These are phyloP conservation scores for Onygena corvina DNA, from an alignment of 2,329 filamentous ascomycete genomes.

Conservation along the genomic window DNA sequence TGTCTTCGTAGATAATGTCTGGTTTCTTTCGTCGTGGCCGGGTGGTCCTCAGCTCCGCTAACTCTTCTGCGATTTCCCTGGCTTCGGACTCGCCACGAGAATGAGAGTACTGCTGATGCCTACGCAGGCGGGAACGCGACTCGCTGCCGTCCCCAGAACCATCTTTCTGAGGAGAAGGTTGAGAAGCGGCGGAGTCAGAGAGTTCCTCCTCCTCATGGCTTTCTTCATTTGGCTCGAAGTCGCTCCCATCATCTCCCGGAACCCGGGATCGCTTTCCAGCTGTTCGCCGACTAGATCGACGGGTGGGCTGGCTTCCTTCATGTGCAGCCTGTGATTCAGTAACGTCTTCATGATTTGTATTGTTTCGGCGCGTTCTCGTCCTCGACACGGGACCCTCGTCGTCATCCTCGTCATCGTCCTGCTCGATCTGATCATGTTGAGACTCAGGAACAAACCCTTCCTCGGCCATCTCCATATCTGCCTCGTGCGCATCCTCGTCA, in stretches of 20 bases:
- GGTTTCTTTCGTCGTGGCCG: conserved; percentile 30
- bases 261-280: conserved; percentile 35
- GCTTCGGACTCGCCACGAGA: conserved; percentile 40
- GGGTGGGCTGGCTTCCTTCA: conserved; percentile 21
- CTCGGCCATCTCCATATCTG: conserved; percentile 28
- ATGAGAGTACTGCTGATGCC: conserved; percentile 36
- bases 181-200: conserved; percentile 40
- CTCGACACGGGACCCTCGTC: conserved; percentile 43
- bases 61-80: conserved; percentile 47
- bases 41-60: conserved; percentile 39
- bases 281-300: conserved; percentile 32
- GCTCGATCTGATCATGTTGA: conserved; percentile 27
- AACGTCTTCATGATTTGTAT: conserved; percentile 21
- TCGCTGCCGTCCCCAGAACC: conserved; percentile 38
- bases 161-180: conserved; percentile 29
- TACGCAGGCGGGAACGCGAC: conserved; percentile 40
- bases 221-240: conserved; percentile 48
- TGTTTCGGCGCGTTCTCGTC: conserved; percentile 24
- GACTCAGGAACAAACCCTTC: conserved; percentile 33
- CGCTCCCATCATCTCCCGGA: conserved; percentile 45
- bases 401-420: conserved; percentile 38
- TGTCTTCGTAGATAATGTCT: conserved; percentile 30
- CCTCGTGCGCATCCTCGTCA: conserved; percentile 18
- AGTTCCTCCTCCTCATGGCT: conserved; percentile 41
- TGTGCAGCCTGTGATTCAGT: conserved; percentile 21